Base-by-base conservation (phyloP, 2,329 filamentous ascomycete genomes). In the Talaromyces sp. region DNA sequence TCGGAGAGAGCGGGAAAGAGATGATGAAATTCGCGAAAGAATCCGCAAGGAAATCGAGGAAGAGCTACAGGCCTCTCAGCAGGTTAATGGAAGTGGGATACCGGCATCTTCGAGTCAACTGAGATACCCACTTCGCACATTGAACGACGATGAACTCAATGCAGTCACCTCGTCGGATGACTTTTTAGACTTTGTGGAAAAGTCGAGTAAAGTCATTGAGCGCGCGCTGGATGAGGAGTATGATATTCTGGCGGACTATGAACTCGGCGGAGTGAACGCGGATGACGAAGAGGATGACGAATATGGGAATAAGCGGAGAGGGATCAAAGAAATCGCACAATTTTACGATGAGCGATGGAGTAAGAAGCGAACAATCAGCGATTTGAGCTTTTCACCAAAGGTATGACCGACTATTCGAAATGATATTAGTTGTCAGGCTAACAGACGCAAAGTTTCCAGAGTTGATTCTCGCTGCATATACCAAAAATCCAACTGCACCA, bases 321-420 rank as follows among this genome's bases (percentile, higher is more conserved):
- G 77, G 10, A 78, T 83, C 54, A 94, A 91, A 76, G 93, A 99
- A 78, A 84, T 97, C 58, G 89, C 90, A 41, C 94, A 97, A 73
- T 97, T 98, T 78, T 97, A 91, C 79, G 93, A 97, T 73, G 91
- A 96, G 67, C 87, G 93, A 75, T 97, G 94, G 91, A 96, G 92
- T 74, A 96, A 96, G 83, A 97, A 97, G 81, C 89, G 93, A 69
- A 97, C 97, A 90, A 90, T 99, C 74, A 97, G 92, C 75, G 91
- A 93, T 72, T 88, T 99, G 71, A 91, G 94, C 80, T 99, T 97
- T 79, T 98, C 94, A 52, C 91, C 92, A 62, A 97, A 97, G 82
- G 86, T 87, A 76, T 60, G 57, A 35, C 14, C 33, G 3, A 22
- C 3, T 33, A 14, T n/a, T 33, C 31, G 14, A 22, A 11, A 3